A percentile compares a stretch with the other conserved stretches of the same genome.
phyloP scores from a whole-genome alignment of 352 stramenopile genomes.

The Pythium apleroticum region DNA sequence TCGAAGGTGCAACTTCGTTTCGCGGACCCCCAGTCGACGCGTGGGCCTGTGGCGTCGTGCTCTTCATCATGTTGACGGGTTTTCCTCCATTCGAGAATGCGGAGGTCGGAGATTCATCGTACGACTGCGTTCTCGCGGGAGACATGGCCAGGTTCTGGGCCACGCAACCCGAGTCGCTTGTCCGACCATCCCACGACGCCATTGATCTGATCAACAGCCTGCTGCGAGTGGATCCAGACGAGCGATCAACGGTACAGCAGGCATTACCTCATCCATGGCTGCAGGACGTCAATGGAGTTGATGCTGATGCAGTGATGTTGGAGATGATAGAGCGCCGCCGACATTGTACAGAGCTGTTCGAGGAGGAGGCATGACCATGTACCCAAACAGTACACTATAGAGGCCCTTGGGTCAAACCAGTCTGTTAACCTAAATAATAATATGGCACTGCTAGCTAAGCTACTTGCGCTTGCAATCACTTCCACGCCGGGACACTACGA shows the following conservation, averaged over 20 bases:
- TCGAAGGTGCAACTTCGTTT: conserved; percentile 55
- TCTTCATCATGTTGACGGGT: conserved; percentile 92
- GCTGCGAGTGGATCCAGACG: conserved; percentile 48
- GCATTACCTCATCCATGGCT: conserved; percentile 62
- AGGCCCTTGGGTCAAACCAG: neutral
- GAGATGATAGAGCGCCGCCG: conserved; percentile 44
- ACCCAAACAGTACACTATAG: neutral
- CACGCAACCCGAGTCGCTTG: conserved; percentile 40
- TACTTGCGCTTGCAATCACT: neutral
- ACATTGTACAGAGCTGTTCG: conserved; percentile 12
- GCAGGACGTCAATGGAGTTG: conserved; percentile 32
- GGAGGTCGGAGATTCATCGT: conserved; percentile 66
- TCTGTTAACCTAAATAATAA: conserved; percentile 9
- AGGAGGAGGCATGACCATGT: conserved; percentile 1
- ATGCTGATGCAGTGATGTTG: conserved; percentile 29
- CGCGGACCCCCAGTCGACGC: conserved; percentile 77
- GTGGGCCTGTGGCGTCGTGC: conserved; percentile 86
- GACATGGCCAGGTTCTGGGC: conserved; percentile 56
- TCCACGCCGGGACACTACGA: neutral
- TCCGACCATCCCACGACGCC: conserved; percentile 38
- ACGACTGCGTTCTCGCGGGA: conserved; percentile 44
- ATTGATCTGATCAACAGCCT: conserved; percentile 69
- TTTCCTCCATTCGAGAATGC: conserved; percentile 83
- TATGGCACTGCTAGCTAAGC: conserved; percentile 5
- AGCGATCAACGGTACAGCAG: conserved; percentile 47